phyloP scores from a whole-genome alignment of 2,329 filamentous ascomycete genomes.

The Reticulascus tulasneorum region DNA sequence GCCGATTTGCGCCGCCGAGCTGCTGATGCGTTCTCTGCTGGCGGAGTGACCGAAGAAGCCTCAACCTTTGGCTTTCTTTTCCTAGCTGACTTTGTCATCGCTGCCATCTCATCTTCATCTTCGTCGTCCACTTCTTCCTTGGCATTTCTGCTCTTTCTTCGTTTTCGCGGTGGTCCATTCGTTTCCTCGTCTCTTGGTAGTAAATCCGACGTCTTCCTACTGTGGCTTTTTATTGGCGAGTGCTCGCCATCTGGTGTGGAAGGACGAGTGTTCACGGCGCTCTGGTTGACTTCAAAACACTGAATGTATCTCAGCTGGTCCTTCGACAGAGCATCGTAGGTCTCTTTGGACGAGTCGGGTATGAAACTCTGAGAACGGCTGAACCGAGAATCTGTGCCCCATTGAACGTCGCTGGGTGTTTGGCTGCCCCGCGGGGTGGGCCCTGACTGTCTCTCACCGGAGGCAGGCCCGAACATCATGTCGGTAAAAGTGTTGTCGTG shows the following conservation, averaged over 20 bases:
- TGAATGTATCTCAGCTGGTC: constrained; percentile 52
- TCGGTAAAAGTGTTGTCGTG: constrained; percentile 34
- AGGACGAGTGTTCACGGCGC: constrained; percentile 55
- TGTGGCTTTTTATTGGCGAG: constrained; percentile 15
- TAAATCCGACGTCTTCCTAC: constrained; percentile 19
- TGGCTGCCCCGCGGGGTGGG: constrained; percentile 19
- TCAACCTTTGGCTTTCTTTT: constrained; percentile 47
- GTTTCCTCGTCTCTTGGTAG: constrained; percentile 31
- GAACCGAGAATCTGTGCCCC: constrained; percentile 68
- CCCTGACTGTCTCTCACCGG: constrained; percentile 13
- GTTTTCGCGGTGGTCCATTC: constrained; percentile 44
- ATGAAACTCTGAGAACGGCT: constrained; percentile 53
- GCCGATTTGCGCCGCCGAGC: constrained; percentile 50
- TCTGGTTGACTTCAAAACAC: constrained; percentile 54
- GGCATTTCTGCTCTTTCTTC: constrained; percentile 50
- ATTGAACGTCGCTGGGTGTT: constrained; percentile 49
- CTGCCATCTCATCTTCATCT: constrained; percentile 35
- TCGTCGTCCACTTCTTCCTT: constrained; percentile 36
- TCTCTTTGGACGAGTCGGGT: constrained; percentile 52
- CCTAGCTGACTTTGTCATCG: constrained; percentile 28
- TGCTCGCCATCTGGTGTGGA: constrained; percentile 45
- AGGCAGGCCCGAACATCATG: constrained; percentile 33
- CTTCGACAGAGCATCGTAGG: constrained; percentile 52
- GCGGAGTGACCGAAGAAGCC: constrained; percentile 24
- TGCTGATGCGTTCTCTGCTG: constrained; percentile 27